Evolutionary conservation across 2,329 filamentous ascomycete genomes (phyloP).

Genomic region (Trichoderma koningiopsis): DNA sequence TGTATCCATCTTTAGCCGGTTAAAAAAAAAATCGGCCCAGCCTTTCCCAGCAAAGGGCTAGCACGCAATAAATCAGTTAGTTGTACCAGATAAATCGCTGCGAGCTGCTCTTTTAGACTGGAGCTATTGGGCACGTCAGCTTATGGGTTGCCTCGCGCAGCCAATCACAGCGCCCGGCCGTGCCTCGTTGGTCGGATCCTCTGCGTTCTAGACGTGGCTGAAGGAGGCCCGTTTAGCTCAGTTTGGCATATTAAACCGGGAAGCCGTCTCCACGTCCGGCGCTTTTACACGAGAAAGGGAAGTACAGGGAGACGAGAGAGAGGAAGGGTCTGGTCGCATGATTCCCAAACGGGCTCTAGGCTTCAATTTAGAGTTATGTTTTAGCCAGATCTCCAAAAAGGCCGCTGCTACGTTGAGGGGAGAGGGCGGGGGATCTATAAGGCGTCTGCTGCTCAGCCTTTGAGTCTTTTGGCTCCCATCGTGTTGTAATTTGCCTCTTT

Average conservation of each 20-base stretch:
- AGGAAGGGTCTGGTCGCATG: neutral
- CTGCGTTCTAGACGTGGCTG: conserved; percentile 12
- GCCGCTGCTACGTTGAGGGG: neutral
- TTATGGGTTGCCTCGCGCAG: neutral
- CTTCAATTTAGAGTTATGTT: conserved; percentile 21
- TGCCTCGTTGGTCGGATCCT: neutral
- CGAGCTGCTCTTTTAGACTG: neutral
- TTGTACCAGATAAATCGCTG: neutral
- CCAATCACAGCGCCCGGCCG: neutral
- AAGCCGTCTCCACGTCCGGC: neutral
- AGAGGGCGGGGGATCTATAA: neutral
- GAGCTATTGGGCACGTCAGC: conserved; percentile 20
- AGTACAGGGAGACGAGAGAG: neutral
- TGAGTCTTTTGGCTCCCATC: neutral
- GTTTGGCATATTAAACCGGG: neutral
- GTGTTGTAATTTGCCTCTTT: neutral
- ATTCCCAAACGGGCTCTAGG: neutral
- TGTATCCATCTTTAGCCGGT: neutral
- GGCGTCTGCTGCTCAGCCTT: neutral
- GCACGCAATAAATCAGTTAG: neutral
- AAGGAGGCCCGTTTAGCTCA: neutral
- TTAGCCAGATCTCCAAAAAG: conserved; percentile 1
- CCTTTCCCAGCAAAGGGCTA: neutral
- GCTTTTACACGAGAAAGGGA: neutral
- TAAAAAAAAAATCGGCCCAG: neutral